Base-by-base conservation (phyloP, 768 basidiomycete genomes). In the Glaciozyma martinii region DNA sequence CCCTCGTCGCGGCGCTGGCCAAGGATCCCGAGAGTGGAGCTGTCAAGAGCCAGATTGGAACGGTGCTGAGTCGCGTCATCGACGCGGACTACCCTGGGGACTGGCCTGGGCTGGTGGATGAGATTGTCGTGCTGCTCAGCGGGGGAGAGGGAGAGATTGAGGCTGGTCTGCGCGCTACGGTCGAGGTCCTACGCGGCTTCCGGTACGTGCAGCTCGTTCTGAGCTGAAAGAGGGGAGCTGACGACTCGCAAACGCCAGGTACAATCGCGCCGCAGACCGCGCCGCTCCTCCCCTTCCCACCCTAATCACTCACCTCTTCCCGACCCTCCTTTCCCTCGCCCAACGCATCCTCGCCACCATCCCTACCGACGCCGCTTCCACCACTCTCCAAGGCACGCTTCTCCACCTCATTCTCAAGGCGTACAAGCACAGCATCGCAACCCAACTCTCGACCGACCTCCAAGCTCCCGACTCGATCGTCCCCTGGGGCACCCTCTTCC, bases 341-440 rank as follows among this genome's bases (percentile, higher is more conserved):
- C 78, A 80, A 0, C 80, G 84, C 68, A 83, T 92, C 78, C 78
- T 89, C 55, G 79, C 82, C 82, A 13, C 84, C 84, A 0, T 61
- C 54, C 61, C 70, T 49, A n/a, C 85, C 85, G 5, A 80, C 78
- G 43, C 78, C 79, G n/a, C 75, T 78, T 12, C 75, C 12, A 54
- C 63, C 55, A 60, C 56, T 44, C 37, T 49, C 19, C 62, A 68
- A 59, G 89, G 89, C 1, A 82, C 84, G 1, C 86, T 92, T 80
- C 80, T 93, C 37, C 90, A 92, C 72, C 81, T 90, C 59, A 87
- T 93, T 64, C 80, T 92, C 66, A 93, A 94, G 74, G 81, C 88
- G 0, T 94, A 94, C 80, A 87, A 85, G 73, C 86, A 85, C 0
- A 86, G 85, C 56, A 88, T 89, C 75, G 80, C 86, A n/a, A 80